Evolutionary conservation across 2,329 filamentous ascomycete genomes (phyloP).

Genomic region (Fusarium piperis): DNA sequence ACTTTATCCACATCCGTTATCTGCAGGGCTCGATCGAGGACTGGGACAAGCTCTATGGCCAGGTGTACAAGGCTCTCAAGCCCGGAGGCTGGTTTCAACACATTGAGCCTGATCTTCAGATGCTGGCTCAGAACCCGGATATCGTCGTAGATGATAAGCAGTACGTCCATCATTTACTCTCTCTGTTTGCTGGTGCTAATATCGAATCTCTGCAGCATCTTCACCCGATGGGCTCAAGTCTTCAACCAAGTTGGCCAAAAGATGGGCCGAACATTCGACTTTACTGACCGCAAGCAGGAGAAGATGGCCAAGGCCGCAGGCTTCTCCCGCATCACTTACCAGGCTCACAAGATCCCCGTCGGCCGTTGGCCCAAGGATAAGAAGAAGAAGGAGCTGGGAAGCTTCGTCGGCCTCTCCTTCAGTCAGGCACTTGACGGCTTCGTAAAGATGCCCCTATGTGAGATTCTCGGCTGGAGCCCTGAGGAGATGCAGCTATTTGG

Average conservation of each 20-base stretch:
- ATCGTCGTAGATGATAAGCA: slow-evolving; percentile 23
- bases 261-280: slow-evolving; percentile 31
- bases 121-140: slow-evolving; percentile 20
- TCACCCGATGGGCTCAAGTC: slow-evolving; percentile 22
- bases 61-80: slow-evolving; percentile 32
- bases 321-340: background rate
- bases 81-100: slow-evolving; percentile 41
- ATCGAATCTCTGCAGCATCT: slow-evolving; percentile 12
- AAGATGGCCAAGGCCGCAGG: slow-evolving; percentile 23
- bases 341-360: slow-evolving; percentile 33
- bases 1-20: slow-evolving; percentile 48
- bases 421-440: slow-evolving; percentile 38
- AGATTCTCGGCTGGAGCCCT: slow-evolving; percentile 29
- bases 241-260: slow-evolving; percentile 29
- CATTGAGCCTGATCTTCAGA: slow-evolving; percentile 38
- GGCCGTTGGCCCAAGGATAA: slow-evolving; percentile 34
- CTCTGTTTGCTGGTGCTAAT: background rate
- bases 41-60: slow-evolving; percentile 39
- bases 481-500: slow-evolving; percentile 38
- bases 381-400: slow-evolving; percentile 35
- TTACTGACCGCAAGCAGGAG: slow-evolving; percentile 28
- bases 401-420: slow-evolving; percentile 34
- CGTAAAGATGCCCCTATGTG: slow-evolving; percentile 35
- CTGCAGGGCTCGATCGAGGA: slow-evolving; percentile 43
- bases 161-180: background rate